Base-by-base conservation (phyloP, 345 rosid species). In the Eucalyptus curtisii region DNA sequence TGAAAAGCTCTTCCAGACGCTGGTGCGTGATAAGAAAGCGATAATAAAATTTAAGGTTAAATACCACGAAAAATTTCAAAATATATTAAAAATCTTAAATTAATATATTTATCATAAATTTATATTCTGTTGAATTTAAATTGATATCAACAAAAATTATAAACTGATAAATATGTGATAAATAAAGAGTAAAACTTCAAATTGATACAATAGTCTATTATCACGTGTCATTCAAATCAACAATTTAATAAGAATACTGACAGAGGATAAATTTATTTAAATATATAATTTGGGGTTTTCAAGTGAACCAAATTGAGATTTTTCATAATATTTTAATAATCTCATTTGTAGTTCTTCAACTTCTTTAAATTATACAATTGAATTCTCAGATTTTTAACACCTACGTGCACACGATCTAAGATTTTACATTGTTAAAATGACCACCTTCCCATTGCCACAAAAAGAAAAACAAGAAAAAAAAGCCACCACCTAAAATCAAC, bases 191-290 rank as follows among this genome's bases (percentile, higher is more conserved):
- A 50, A 50, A 50, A 50, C 2, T 3, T 1, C 0, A 50, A 50
- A 50, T 17, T 50, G 0, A 0, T 3, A 7, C 0, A 3, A 7
- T 2, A 16, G 0, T 6, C 0, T 50, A 50, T 50, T 16, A 0
- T 50, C 1, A 16, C 1, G 0, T 6, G 8, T 50, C 1, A 6
- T 16, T 50, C 4, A 50, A 50, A 0, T 50, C 2, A 16, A 0
- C 0, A 17, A 3, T 50, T 50, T 7, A 1, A 50, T 17, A 50
- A 7, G 0, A 0, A 50, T 17, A 17, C 0, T 2, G 0, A 50
- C 0, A 0, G 9, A 50, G 0, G 17, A 50, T 17, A 50, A 50
- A 50, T 17, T 17, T 50, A 50, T 17, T 50, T 3, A 16, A 16
- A 17, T 50, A 0, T 50, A 50, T 50, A 50, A 50, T 17, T 50